phyloP scores from a whole-genome alignment of 148 eudicot species.

The Diospyros lotus region DNA sequence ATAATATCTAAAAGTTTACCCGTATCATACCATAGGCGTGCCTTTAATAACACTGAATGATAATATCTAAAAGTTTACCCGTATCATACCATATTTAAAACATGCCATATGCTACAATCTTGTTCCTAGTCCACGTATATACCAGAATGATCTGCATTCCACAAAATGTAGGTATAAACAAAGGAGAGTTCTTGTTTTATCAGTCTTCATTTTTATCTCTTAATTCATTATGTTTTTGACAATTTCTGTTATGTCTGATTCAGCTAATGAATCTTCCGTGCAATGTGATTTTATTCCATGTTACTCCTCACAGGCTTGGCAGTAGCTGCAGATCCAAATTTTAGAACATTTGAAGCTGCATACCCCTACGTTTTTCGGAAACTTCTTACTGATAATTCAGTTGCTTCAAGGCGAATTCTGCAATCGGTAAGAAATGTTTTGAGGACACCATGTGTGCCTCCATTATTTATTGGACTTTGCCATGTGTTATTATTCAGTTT shows the following conservation, averaged over 20 bases:
- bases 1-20: too few relatives aligned
- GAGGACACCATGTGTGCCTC: not conserved
- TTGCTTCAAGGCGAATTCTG: slow-evolving; percentile 67
- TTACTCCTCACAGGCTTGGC: slow-evolving; percentile 64
- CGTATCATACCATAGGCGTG: too few relatives aligned
- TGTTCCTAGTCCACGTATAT: too few relatives aligned
- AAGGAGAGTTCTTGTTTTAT: not conserved
- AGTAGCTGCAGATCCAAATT: slow-evolving; percentile 75
- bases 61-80: too few relatives aligned
- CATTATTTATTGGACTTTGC: slow-evolving; percentile 11
- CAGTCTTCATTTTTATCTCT: not conserved
- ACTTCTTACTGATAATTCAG: slow-evolving; percentile 87
- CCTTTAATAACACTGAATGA: too few relatives aligned
- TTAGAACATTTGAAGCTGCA: slow-evolving; percentile 96
- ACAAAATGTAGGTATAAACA: not conserved
- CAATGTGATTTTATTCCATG: not conserved
- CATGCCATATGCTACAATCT: too few relatives aligned
- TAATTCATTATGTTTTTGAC: too few relatives aligned
- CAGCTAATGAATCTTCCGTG: slow-evolving; percentile 1
- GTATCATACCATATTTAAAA: too few relatives aligned
- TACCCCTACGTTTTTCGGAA: slow-evolving; percentile 90
- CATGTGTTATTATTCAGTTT: not conserved
- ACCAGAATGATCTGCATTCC: too few relatives aligned
- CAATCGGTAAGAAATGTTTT: slow-evolving; percentile 49
- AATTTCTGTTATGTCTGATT: not conserved